Evolutionary conservation across 176 grass and related monocot genomes (phyloP).

Genomic region (Tillandsia leiboldiana): DNA sequence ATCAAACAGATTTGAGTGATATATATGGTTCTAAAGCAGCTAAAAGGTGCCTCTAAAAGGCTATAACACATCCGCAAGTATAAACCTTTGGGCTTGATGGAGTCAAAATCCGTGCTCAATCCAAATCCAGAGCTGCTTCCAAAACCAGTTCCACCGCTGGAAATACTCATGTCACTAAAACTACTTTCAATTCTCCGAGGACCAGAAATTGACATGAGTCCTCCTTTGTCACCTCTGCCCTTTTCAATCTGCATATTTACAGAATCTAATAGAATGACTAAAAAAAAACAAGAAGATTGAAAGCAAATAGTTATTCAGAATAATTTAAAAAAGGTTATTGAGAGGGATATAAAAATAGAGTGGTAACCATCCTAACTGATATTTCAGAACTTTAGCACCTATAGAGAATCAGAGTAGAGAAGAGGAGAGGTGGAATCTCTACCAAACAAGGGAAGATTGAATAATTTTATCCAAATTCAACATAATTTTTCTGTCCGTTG

Average conservation of each 20-base stretch:
- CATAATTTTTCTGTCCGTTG: no score
- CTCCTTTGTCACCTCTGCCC: conserved; percentile 43
- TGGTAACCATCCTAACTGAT: background rate
- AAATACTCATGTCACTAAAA: conserved; percentile 54
- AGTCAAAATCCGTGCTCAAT: conserved; percentile 32
- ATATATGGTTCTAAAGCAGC: no score
- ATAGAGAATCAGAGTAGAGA: background rate
- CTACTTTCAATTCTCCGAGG: conserved; percentile 43
- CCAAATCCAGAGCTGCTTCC: conserved; percentile 47
- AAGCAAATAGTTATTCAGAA: background rate
- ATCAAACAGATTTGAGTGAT: no score
- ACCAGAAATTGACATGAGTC: conserved; percentile 38
- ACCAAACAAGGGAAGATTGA: background rate
- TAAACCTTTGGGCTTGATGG: conserved; percentile 61
- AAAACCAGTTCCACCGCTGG: conserved; percentile 37
- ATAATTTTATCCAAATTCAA: background rate
- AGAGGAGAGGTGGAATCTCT: background rate
- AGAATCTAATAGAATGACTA: background rate
- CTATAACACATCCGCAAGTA: background rate
- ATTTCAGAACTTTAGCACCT: background rate
- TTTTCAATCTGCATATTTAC: conserved; percentile 50
- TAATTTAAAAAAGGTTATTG: background rate
- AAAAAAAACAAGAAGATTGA: background rate
- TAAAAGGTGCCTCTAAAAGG: background rate
- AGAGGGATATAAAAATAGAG: background rate